A percentile compares a stretch with the other conserved stretches of the same genome.
These are phyloP conservation scores for Hyphodiscus hymeniophilus DNA, from an alignment of 495 filamentous ascomycete genomes.

Conservation along the genomic window DNA sequence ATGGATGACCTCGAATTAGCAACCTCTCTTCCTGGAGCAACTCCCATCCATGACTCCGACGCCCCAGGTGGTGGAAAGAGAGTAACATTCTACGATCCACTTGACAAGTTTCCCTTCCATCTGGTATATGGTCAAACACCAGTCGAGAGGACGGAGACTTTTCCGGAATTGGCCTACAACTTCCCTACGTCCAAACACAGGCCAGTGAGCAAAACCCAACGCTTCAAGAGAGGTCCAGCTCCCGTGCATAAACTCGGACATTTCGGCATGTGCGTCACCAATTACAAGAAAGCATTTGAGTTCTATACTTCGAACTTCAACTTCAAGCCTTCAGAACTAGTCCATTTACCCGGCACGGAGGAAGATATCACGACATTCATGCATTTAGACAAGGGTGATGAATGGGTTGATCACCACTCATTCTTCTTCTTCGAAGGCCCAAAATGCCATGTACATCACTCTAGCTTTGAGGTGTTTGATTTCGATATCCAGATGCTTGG, in stretches of 20 bases:
- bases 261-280: slow-evolving; percentile 55
- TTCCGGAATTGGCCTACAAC: slow-evolving; percentile 38
- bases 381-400: slow-evolving; percentile 54
- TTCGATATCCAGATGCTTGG: slow-evolving; percentile 68
- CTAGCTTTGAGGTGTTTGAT: slow-evolving; percentile 67
- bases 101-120: slow-evolving; percentile 50
- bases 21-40: slow-evolving; percentile 34
- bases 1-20: slow-evolving; percentile 46
- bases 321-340: slow-evolving; percentile 46
- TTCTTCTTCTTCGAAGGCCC: slow-evolving; percentile 57
- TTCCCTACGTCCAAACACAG: slow-evolving; percentile 41
- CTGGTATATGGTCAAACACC: slow-evolving; percentile 46
- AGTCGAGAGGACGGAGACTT: slow-evolving; percentile 28
- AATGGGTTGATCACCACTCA: slow-evolving; percentile 61
- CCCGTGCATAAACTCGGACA: slow-evolving; percentile 70
- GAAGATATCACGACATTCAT: slow-evolving; percentile 51
- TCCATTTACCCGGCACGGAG: slow-evolving; percentile 39
- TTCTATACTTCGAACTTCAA: slow-evolving; percentile 67
- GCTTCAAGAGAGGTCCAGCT: slow-evolving; percentile 56
- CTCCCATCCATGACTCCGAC: slow-evolving; percentile 40
- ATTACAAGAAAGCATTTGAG: slow-evolving; percentile 46
- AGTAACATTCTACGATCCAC: slow-evolving; percentile 50
- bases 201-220: slow-evolving; percentile 36
- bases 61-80: slow-evolving; percentile 51
- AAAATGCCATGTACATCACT: slow-evolving; percentile 59